These are phyloP conservation scores for Colletotrichum sp. DNA, from an alignment of 2,329 filamentous ascomycete genomes.

Conservation along the genomic window DNA sequence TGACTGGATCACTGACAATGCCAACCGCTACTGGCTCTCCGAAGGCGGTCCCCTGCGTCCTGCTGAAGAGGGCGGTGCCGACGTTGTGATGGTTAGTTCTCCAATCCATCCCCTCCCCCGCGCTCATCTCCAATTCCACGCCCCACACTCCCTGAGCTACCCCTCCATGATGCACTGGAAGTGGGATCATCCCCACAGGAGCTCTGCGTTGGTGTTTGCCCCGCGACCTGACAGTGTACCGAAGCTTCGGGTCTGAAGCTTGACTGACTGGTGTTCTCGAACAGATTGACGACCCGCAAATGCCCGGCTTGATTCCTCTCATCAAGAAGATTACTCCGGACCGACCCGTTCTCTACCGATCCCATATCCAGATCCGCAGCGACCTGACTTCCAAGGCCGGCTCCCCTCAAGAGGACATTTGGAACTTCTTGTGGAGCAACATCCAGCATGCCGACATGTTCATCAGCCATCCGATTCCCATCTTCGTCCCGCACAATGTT, in stretches of 20 bases:
- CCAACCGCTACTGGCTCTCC: conserved; percentile 74
- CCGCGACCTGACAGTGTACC: background rate
- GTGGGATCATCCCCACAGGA: conserved; percentile 11
- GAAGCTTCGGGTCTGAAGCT: background rate
- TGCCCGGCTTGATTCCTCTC: conserved; percentile 78
- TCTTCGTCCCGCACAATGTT: conserved; percentile 75
- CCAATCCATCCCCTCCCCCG: background rate
- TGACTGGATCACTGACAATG: conserved; percentile 76
- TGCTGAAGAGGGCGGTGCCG: conserved; percentile 72
- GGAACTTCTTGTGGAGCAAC: conserved; percentile 75
- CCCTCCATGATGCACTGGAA: conserved; percentile 11
- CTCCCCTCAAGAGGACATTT: conserved; percentile 74
- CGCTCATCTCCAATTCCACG: background rate
- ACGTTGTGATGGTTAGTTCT: conserved; percentile 67
- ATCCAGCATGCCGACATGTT: conserved; percentile 77
- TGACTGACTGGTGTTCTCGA: background rate
- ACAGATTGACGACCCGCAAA: conserved; percentile 81
- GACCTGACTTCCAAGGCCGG: conserved; percentile 69
- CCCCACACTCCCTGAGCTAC: background rate
- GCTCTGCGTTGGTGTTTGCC: background rate
- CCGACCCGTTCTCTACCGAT: conserved; percentile 80
- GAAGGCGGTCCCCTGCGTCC: conserved; percentile 69
- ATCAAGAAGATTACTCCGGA: conserved; percentile 73
- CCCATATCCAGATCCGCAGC: conserved; percentile 81
- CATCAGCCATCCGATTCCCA: conserved; percentile 79